A percentile compares a stretch with the other conserved stretches of the same genome.
Evolutionary conservation across 228 moss, liverwort and hornwort genomes (phyloP).

Genomic region (Sphagnum magellanicum): DNA sequence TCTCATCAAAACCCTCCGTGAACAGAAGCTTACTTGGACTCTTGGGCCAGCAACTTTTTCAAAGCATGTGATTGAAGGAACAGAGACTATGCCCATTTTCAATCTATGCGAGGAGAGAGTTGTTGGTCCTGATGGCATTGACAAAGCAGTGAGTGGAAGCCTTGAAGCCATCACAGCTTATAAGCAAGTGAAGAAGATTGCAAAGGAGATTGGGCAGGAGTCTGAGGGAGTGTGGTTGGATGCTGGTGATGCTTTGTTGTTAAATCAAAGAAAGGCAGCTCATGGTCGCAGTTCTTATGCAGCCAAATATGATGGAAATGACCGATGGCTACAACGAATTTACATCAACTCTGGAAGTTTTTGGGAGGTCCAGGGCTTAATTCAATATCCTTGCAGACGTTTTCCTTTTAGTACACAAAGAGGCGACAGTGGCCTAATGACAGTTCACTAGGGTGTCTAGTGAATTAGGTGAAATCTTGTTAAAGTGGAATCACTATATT

Average conservation of each 20-base stretch:
- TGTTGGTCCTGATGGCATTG: neutral
- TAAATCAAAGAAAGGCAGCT: conserved; percentile 25
- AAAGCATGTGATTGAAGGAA: conserved; percentile 18
- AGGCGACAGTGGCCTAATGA: no score
- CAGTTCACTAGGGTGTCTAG: no score
- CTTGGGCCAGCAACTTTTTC: conserved; percentile 2
- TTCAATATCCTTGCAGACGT: no score
- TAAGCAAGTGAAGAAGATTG: conserved; percentile 17
- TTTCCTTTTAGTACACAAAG: no score
- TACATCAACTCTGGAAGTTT: conserved; percentile 21
- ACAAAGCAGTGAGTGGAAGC: conserved; percentile 11
- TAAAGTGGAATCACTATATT: no score
- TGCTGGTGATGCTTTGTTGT: conserved; percentile 23
- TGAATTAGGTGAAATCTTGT: no score
- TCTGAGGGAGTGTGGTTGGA: conserved; percentile 35
- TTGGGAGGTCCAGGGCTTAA: conserved; percentile 17
- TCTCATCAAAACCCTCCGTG: conserved; percentile 25
- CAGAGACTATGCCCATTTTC: conserved; percentile 19
- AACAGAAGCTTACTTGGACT: conserved; percentile 28
- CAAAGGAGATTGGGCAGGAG: neutral
- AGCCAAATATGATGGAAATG: conserved; percentile 36
- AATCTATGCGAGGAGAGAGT: conserved; percentile 25
- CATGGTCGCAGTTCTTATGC: conserved; percentile 22
- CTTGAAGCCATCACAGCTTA: conserved; percentile 25
- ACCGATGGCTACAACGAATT: conserved; percentile 39